phyloP scores from a whole-genome alignment of 352 stramenopile species.

The Globisporangium ultimum region DNA sequence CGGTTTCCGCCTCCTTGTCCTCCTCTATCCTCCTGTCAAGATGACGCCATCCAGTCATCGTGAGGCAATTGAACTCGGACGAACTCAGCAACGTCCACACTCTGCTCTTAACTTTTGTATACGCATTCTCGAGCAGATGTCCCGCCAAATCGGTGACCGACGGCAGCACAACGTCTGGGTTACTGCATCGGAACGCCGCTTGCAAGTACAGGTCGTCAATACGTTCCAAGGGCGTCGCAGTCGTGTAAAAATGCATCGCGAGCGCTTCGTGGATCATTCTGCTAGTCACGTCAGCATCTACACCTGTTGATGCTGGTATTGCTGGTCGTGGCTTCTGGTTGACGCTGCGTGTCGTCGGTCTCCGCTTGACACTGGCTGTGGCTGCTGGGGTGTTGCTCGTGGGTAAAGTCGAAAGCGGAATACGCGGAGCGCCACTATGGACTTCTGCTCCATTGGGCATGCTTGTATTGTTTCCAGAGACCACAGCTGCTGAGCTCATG shows the following conservation, averaged over 20 bases:
- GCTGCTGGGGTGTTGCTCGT: no score
- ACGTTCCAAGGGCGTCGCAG: conserved; percentile 5
- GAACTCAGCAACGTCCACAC: conserved; percentile 3
- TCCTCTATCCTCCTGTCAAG: not conserved
- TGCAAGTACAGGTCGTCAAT: conserved; percentile 14
- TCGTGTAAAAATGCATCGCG: conserved; percentile 25
- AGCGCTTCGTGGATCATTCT: conserved; percentile 9
- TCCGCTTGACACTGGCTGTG: no score
- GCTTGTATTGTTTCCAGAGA: no score
- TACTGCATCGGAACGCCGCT: conserved; percentile 8
- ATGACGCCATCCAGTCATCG: conserved; percentile 18
- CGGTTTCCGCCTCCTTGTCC: not conserved
- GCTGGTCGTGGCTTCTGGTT: not conserved
- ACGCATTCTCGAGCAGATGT: conserved; percentile 14
- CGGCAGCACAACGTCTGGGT: conserved; percentile 1
- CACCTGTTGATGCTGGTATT: not conserved
- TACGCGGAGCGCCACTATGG: no score
- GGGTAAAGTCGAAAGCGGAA: no score
- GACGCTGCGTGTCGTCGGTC: no score
- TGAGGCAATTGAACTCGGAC: conserved; percentile 13
- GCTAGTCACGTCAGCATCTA: not conserved
- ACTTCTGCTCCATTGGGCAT: no score
- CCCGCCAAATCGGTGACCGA: conserved; percentile 8
- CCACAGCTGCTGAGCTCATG: no score
- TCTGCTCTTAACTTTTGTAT: not conserved